Base-by-base conservation (phyloP, 2,329 filamentous ascomycete genomes). In the Hortaea werneckii region DNA sequence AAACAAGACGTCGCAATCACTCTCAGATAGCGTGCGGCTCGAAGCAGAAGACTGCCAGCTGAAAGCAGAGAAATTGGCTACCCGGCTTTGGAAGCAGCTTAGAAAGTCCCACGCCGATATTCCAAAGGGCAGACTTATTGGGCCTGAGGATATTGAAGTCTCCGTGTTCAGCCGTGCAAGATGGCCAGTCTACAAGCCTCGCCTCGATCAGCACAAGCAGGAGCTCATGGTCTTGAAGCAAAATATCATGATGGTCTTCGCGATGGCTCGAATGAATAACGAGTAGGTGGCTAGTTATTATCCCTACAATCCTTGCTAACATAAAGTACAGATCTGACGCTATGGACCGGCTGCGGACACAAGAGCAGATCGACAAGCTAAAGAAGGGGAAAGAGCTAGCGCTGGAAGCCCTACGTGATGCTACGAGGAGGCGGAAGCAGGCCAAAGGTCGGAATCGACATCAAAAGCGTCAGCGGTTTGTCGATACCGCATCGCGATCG, bases 151-250 rank as follows among this genome's bases (percentile, higher is more conserved):
- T 12, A 43, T 50, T n/a, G 29, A 44, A n/a, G 29, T 47, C 37
- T 28, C 40, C 13, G 38, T 29, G 10, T 43, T 50, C 13, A 44
- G 39, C 28, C 39, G 32, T 26, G 41, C 42, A 10, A 37, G 37
- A 27, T 50, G 48, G 48, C 48, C 48, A 5, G n/a, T 42, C 4
- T 29, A 43, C 27, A 50, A 47, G 29, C 44, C 48, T 10, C 41
- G 45, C 30, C 40, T 50, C 10, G 48, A 50, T 5, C 38, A 44
- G 5, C 40, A 41, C 6, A 47, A 44, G 42, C 29, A 39, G 29
- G 48, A 50, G 27, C n/a, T 50, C 43, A 42, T 29, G 40, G 35
- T 11, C 41, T 46, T 39, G 44, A 46, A 40, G 44, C 44, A n/a
- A 20, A 42, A 49, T 28, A 49, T 49, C 41, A 29, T 49, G 26